Evolutionary conservation across 2,329 filamentous ascomycete genomes (phyloP).

Genomic region (Sarocladiaceae sp.): DNA sequence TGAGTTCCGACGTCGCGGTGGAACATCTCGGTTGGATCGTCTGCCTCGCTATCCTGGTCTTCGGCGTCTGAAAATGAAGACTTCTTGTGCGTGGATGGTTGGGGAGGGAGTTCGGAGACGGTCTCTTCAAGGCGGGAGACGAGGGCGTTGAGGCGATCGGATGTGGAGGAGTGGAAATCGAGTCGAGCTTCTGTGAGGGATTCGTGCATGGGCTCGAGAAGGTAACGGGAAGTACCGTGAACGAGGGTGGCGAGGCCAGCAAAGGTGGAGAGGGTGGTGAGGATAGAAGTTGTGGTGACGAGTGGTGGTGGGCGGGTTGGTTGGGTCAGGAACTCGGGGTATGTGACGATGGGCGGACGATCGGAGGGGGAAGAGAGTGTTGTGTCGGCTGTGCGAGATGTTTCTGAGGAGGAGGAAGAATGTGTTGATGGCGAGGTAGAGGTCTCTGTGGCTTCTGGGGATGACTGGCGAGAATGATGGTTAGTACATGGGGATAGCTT

Average conservation of each 20-base stretch:
- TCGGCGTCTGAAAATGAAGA: conserved; percentile 2
- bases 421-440: conserved; percentile 17
- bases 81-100: conserved; percentile 16
- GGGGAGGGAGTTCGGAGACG: conserved; percentile 55
- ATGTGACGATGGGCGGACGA: conserved; percentile 59
- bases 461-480: neutral
- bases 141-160: conserved; percentile 37
- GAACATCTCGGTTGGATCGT: conserved; percentile 71
- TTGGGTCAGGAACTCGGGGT: conserved; percentile 61
- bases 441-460: conserved; percentile 15
- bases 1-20: conserved; percentile 77
- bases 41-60: conserved; percentile 35
- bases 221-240: conserved; percentile 65
- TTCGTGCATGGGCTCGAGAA: conserved; percentile 57
- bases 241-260: conserved; percentile 53
- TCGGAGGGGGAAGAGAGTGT: conserved; percentile 24
- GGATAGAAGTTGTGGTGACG: conserved; percentile 52
- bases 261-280: conserved; percentile 54
- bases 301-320: conserved; percentile 51
- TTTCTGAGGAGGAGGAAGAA: neutral
- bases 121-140: conserved; percentile 45
- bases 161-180: conserved; percentile 45
- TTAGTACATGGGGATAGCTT: neutral
- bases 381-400: conserved; percentile 19
- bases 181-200: conserved; percentile 43